phyloP scores from a whole-genome alignment of 176 grass and related monocot genomes.

The Carex myosuroides region DNA sequence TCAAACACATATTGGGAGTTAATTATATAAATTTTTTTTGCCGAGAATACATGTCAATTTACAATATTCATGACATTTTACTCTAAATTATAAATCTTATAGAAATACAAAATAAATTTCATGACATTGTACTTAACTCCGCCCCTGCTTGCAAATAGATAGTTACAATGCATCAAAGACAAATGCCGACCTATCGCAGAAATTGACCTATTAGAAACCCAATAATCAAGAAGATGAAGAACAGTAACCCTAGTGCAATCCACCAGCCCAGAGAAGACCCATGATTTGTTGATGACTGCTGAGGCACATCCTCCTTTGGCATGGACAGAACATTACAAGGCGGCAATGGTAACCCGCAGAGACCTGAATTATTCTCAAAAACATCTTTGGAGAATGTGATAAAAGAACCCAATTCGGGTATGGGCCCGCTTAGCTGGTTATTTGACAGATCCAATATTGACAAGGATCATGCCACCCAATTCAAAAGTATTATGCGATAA shows the following conservation, averaged over 20 bases:
- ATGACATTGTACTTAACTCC: too few species aligned
- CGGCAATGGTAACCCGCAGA: background rate
- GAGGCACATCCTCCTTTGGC: background rate
- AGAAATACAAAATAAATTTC: too few species aligned
- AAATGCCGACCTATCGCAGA: background rate
- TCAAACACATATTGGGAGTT: too few species aligned
- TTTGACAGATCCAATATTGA: constrained; percentile 33
- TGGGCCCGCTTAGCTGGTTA: constrained; percentile 21
- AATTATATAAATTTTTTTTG: too few species aligned
- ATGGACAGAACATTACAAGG: background rate
- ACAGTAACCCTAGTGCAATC: background rate
- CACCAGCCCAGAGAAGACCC: background rate
- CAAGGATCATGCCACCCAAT: too few species aligned
- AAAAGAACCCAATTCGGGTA: background rate
- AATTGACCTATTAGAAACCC: background rate
- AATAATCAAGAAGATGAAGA: background rate
- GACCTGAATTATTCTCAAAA: background rate
- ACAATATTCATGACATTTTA: too few species aligned
- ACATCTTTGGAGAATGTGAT: constrained; percentile 5
- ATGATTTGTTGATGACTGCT: background rate
- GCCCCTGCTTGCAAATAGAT: too few species aligned
- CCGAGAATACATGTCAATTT: too few species aligned
- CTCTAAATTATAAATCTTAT: too few species aligned
- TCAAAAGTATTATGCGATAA: constrained; percentile 34
- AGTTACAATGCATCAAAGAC: background rate